phyloP scores from a whole-genome alignment of 768 basidiomycete genomes.

The Lactarius sp. region DNA sequence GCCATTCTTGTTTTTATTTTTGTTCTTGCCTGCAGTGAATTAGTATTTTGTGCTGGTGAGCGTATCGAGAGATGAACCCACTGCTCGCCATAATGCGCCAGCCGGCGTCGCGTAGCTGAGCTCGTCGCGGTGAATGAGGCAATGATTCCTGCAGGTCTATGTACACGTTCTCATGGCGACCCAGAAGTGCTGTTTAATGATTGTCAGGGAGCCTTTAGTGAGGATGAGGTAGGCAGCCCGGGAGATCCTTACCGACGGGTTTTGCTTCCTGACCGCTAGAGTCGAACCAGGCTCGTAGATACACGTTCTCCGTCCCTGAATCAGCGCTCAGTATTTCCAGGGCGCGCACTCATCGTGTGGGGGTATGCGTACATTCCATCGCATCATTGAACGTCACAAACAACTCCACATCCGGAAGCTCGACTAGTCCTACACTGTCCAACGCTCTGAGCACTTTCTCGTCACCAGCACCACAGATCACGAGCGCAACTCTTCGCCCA shows the following conservation, averaged over 20 bases:
- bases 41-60: neutral
- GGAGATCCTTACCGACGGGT: conserved; percentile 39
- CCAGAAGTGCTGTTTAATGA: conserved; percentile 18
- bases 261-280: conserved; percentile 54
- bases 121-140: conserved; percentile 21
- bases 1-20: conserved; percentile 2
- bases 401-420: conserved; percentile 72
- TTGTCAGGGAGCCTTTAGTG: neutral
- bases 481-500: conserved; percentile 72
- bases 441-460: conserved; percentile 69
- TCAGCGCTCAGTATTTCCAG: neutral
- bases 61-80: neutral
- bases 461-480: conserved; percentile 76
- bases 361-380: conserved; percentile 72
- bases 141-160: conserved; percentile 19
- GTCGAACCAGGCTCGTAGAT: conserved; percentile 74
- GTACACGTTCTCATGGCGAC: conserved; percentile 13
- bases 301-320: conserved; percentile 92
- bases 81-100: conserved; percentile 20
- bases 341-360: too few species aligned
- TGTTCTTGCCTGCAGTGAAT: conserved; percentile 19
- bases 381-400: conserved; percentile 84
- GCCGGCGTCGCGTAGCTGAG: conserved; percentile 24
- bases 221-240: conserved; percentile 6
- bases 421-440: conserved; percentile 71